These are phyloP conservation scores for Clarireedia homoeocarpa DNA, from an alignment of 2,329 filamentous ascomycete species.

Conservation along the genomic window DNA sequence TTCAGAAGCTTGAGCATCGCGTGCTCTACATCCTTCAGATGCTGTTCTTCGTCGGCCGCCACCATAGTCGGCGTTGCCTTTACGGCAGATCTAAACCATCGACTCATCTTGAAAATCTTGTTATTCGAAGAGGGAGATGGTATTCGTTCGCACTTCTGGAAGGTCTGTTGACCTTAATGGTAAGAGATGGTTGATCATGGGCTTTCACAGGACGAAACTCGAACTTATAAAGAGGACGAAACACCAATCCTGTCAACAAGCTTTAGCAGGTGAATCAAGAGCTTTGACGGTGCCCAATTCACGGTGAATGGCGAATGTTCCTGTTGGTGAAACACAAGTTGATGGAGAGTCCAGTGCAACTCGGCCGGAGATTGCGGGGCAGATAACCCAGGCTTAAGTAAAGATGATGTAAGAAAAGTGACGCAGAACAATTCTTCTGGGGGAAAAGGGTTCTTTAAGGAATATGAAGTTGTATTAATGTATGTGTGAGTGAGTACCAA, in stretches of 20 bases:
- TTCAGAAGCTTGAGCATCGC: slow-evolving; percentile 72
- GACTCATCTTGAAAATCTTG: slow-evolving; percentile 21
- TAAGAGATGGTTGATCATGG: neutral
- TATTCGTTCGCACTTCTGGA: neutral
- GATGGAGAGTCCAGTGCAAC: neutral
- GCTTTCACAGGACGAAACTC: neutral
- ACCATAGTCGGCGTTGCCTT: slow-evolving; percentile 20
- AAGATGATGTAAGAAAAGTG: neutral
- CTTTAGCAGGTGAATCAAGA: neutral
- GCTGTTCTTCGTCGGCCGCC: slow-evolving; percentile 39
- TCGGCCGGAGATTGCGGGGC: neutral
- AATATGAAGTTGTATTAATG: neutral
- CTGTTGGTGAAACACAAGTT: neutral
- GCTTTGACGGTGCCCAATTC: neutral
- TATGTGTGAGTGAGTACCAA: neutral
- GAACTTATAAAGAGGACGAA: neutral
- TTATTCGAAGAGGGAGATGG: neutral
- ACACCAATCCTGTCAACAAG: neutral
- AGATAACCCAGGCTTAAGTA: neutral
- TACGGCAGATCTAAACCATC: slow-evolving; percentile 25
- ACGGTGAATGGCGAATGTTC: neutral
- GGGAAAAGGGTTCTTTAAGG: too few species aligned
- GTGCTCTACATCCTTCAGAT: slow-evolving; percentile 52
- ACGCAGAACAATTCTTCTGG: too few species aligned
- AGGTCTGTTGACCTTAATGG: neutral